phyloP scores from a whole-genome alignment of 495 filamentous ascomycete genomes.

The Penicillium salamii region DNA sequence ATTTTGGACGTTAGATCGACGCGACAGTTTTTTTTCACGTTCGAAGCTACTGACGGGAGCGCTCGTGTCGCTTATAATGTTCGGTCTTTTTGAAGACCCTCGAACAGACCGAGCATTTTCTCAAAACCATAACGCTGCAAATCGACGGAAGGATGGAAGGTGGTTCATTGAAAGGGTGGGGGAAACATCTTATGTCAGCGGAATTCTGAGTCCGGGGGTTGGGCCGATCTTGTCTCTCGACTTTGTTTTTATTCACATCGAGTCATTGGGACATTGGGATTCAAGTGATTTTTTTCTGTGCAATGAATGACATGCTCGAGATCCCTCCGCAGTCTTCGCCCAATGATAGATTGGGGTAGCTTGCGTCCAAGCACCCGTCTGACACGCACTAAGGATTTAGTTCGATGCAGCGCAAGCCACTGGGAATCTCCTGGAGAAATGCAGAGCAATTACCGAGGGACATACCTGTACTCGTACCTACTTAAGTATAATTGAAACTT shows the following conservation, averaged over 20 bases:
- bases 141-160: neutral
- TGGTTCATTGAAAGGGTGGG: neutral
- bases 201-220: constrained; percentile 12
- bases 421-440: constrained; percentile 12
- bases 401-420: constrained; percentile 12
- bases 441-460: too few species aligned
- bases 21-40: neutral
- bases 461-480: too few species aligned
- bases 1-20: constrained; percentile 6
- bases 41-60: constrained; percentile 43
- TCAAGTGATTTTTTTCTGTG: neutral
- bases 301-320: constrained; percentile 6
- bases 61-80: constrained; percentile 54
- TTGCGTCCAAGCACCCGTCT: neutral
- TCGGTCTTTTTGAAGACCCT: constrained; percentile 54
- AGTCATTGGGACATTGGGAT: too few species aligned
- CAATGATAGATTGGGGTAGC: constrained; percentile 1
- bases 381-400: neutral
- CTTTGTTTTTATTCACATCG: neutral
- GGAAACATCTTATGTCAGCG: constrained; percentile 14
- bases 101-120: constrained; percentile 51
- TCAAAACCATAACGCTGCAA: constrained; percentile 39
- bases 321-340: constrained; percentile 3
- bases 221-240: neutral
- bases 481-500: too few species aligned